These are phyloP conservation scores for Stygiomarasmius scandens DNA, from an alignment of 1,284 basidiomycete genomes.

Conservation along the genomic window DNA sequence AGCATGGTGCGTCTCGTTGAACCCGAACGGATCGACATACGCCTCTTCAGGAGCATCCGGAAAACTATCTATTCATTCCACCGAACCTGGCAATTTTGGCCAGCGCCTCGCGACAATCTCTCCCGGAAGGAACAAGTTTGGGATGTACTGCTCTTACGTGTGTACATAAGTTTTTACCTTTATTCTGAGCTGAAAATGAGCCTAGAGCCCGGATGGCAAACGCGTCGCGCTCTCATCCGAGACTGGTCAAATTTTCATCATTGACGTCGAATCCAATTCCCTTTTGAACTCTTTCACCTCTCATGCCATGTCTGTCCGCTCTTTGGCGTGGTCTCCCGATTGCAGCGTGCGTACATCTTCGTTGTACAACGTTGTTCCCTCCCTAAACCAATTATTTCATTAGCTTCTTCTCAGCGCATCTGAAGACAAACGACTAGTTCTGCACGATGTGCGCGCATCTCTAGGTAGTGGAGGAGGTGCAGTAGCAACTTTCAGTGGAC, in stretches of 20 bases:
- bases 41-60: slow-evolving; percentile 80
- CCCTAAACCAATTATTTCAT: background rate
- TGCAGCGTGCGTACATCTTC: slow-evolving; percentile 40
- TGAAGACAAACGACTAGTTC: slow-evolving; percentile 84
- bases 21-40: slow-evolving; percentile 72
- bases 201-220: slow-evolving; percentile 82
- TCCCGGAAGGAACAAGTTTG: slow-evolving; percentile 78
- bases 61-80: slow-evolving; percentile 69
- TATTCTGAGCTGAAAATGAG: background rate
- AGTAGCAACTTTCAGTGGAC: slow-evolving; percentile 81
- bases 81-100: slow-evolving; percentile 63
- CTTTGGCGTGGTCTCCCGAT: slow-evolving; percentile 83
- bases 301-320: slow-evolving; percentile 85
- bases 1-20: slow-evolving; percentile 82
- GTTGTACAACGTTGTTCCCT: background rate
- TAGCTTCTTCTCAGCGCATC: slow-evolving; percentile 84
- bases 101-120: slow-evolving; percentile 56
- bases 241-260: slow-evolving; percentile 79
- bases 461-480: slow-evolving; percentile 73
- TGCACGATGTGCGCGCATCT: slow-evolving; percentile 79
- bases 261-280: slow-evolving; percentile 70
- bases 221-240: slow-evolving; percentile 80
- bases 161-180: slow-evolving; percentile 25
- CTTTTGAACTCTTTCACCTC: slow-evolving; percentile 75
- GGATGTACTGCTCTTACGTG: slow-evolving; percentile 80